Percentiles rank a stretch among this genome's conserved stretches.
Evolutionary conservation across 148 eudicot genomes (phyloP).

Genomic region (Nepenthes gracilis): DNA sequence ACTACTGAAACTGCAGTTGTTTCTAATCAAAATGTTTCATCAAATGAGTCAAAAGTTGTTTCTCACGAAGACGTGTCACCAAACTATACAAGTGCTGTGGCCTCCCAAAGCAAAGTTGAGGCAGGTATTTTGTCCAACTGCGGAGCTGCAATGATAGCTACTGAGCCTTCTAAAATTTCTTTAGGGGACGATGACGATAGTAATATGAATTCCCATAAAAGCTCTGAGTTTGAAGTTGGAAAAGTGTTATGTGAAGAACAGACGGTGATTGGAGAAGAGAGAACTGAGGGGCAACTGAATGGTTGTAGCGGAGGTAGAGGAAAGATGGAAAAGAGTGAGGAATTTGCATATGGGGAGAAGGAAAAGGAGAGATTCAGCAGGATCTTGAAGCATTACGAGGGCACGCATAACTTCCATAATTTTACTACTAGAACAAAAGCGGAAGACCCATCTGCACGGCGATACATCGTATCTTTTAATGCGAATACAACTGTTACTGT

Average conservation of each 20-base stretch:
- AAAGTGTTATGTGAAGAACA: background rate
- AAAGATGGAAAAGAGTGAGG: slow-evolving; percentile 13
- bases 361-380: slow-evolving; percentile 61
- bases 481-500: slow-evolving; percentile 50
- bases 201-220: background rate
- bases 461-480: slow-evolving; percentile 67
- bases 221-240: slow-evolving; percentile 2
- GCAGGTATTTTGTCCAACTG: slow-evolving; percentile 30
- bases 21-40: slow-evolving; percentile 1
- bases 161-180: slow-evolving; percentile 6
- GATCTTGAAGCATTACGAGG: slow-evolving; percentile 61
- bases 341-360: slow-evolving; percentile 53
- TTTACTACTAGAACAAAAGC: slow-evolving; percentile 84
- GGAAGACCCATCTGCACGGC: slow-evolving; percentile 73
- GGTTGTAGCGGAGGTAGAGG: slow-evolving; percentile 8
- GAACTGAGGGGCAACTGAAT: slow-evolving; percentile 7
- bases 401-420: slow-evolving; percentile 89
- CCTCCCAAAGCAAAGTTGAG: slow-evolving; percentile 9
- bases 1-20: background rate
- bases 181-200: slow-evolving; percentile 1
- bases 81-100: slow-evolving; percentile 2
- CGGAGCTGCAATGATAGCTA: slow-evolving; percentile 7
- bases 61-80: slow-evolving; percentile 1
- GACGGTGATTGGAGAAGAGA: slow-evolving; percentile 1
- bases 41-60: background rate